Evolutionary conservation across 495 filamentous ascomycete species (phyloP).

Genomic region (Penicillium parvum): DNA sequence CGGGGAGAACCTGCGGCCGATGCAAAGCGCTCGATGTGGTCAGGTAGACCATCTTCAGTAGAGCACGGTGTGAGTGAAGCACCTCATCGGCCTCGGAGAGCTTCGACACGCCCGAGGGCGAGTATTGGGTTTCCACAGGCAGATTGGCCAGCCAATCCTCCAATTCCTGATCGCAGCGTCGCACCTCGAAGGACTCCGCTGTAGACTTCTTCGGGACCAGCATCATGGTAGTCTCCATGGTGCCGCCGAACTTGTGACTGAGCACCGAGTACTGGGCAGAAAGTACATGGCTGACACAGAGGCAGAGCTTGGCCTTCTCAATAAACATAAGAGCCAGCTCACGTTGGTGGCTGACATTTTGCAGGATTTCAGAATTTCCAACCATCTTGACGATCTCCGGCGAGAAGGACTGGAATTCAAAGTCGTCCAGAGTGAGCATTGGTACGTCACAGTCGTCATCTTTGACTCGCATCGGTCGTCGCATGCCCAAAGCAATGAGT

Average conservation of each 20-base stretch:
- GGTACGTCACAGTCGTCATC: slow-evolving; percentile 86
- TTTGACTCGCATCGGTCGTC: slow-evolving; percentile 83
- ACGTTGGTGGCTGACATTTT: slow-evolving; percentile 61
- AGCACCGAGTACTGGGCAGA: slow-evolving; percentile 85
- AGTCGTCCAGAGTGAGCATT: slow-evolving; percentile 78
- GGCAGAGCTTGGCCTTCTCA: slow-evolving; percentile 83
- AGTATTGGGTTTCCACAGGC: slow-evolving; percentile 62
- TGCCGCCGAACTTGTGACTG: slow-evolving; percentile 71
- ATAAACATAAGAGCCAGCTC: slow-evolving; percentile 83
- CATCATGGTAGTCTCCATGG: slow-evolving; percentile 81
- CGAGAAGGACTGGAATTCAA: slow-evolving; percentile 66
- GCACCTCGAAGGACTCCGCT: slow-evolving; percentile 69
- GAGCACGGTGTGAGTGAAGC: slow-evolving; percentile 67
- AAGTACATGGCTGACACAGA: slow-evolving; percentile 79
- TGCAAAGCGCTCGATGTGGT: slow-evolving; percentile 85
- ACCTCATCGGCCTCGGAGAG: slow-evolving; percentile 49
- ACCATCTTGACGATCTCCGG: slow-evolving; percentile 61
- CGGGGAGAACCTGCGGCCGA: slow-evolving; percentile 78
- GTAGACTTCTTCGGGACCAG: slow-evolving; percentile 80
- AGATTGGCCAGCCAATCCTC: slow-evolving; percentile 66
- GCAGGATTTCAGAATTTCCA: slow-evolving; percentile 59
- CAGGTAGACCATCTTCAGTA: slow-evolving; percentile 86
- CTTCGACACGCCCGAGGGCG: slow-evolving; percentile 38
- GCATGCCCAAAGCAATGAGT: slow-evolving; percentile 83
- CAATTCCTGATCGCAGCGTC: slow-evolving; percentile 67